phyloP scores from a whole-genome alignment of 192 early-diverging fungal species.

The Linnemannia elongata region DNA sequence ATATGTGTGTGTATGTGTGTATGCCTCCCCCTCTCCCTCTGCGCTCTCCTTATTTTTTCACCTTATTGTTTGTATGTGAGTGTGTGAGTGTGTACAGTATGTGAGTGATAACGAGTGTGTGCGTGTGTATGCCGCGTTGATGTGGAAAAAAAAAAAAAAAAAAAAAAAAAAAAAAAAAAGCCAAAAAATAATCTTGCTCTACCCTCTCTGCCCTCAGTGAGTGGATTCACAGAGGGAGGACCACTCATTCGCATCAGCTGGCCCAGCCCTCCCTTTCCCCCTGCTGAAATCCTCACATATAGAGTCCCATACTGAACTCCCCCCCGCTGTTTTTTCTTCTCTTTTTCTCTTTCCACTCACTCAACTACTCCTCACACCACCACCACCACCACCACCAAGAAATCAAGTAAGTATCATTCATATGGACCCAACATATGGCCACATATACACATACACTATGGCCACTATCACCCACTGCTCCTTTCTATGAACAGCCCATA shows the following conservation, averaged over 20 bases:
- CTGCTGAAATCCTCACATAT: conserved; percentile 8
- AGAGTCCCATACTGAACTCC: neutral
- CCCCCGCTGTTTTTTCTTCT: conserved; percentile 46
- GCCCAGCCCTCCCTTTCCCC: neutral
- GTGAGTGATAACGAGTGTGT: neutral
- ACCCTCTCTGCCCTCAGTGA: neutral
- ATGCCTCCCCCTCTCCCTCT: neutral
- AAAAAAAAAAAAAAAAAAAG: neutral
- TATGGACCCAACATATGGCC: neutral
- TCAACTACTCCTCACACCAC: neutral
- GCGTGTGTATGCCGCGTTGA: too few relatives aligned
- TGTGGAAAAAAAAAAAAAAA: neutral
- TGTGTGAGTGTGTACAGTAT: conserved; percentile 7
- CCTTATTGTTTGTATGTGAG: neutral
- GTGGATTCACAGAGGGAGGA: neutral
- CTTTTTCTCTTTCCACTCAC: conserved; percentile 10
- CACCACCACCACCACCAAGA: conserved; percentile 19
- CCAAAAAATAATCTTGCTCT: neutral
- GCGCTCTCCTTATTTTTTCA: conserved; percentile 1
- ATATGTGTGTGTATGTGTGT: neutral
- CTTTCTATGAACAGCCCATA: neutral
- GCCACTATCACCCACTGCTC: neutral
- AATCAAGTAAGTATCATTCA: neutral
- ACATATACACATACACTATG: neutral
- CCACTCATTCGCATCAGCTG: neutral